Conservation (phyloP, 2,329 filamentous ascomycete genomes). For the Erysiphe pulchra region DNA sequence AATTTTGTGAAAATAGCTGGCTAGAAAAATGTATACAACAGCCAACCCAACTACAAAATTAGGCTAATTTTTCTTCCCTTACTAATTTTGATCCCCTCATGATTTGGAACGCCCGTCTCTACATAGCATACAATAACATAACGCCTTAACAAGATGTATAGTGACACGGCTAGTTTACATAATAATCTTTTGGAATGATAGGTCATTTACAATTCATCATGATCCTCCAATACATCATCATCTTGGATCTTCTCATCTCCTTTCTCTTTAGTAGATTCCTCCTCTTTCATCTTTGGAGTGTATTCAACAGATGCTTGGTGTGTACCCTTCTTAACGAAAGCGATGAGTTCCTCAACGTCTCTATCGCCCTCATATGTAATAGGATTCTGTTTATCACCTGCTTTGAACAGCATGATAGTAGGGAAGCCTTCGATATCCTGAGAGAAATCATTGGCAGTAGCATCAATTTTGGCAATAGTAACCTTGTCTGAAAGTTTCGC, state of each 20-base stretch:
- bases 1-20: no score
- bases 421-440: slow-evolving; percentile 96
- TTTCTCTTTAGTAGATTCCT: slow-evolving; percentile 13
- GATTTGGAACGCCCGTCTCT: no score
- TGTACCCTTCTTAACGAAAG: slow-evolving; percentile 70
- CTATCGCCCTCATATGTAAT: slow-evolving; percentile 72
- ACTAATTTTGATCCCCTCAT: no score
- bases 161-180: no score
- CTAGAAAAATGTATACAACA: no score
- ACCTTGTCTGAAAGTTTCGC: slow-evolving; percentile 61
- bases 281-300: slow-evolving; percentile 40
- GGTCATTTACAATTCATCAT: slow-evolving; percentile 46
- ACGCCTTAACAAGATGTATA: no score
- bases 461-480: slow-evolving; percentile 90
- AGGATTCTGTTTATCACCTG: slow-evolving; percentile 63
- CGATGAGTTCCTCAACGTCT: slow-evolving; percentile 71
- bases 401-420: slow-evolving; percentile 94
- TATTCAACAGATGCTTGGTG: slow-evolving; percentile 36
- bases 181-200: no score
- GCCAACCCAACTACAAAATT: no score
- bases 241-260: not conserved
- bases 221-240: slow-evolving; percentile 14
- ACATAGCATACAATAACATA: no score
- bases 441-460: slow-evolving; percentile 84
- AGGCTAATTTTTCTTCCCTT: no score